These are phyloP conservation scores for Ganoderma resinaceum DNA, from an alignment of 1,284 basidiomycete genomes.

Conservation along the genomic window DNA sequence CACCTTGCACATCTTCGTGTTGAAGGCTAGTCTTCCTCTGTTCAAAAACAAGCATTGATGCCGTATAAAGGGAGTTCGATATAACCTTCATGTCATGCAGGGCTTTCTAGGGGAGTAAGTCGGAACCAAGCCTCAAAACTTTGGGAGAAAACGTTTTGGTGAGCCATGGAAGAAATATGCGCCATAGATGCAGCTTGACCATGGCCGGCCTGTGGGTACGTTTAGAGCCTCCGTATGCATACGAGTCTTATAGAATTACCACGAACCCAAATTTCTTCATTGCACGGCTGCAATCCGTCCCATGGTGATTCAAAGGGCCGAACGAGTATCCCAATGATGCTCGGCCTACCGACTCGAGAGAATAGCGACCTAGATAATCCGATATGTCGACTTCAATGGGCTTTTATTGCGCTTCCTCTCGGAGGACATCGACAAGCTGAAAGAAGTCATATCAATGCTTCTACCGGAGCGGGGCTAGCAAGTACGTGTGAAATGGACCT, in stretches of 20 bases:
- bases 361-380: constrained; percentile 13
- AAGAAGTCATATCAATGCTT: neutral
- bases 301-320: constrained; percentile 15
- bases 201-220: constrained; percentile 9
- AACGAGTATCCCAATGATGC: constrained; percentile 16
- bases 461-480: neutral
- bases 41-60: neutral
- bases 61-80: neutral
- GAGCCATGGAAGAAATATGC: constrained; percentile 15
- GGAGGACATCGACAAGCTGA: constrained; percentile 10
- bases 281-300: constrained; percentile 19
- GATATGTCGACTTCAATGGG: constrained; percentile 16
- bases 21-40: neutral
- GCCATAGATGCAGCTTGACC: constrained; percentile 10
- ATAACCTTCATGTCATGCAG: neutral
- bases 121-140: neutral
- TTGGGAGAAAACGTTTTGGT: constrained; percentile 15
- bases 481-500: neutral
- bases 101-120: neutral
- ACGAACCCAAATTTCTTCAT: constrained; percentile 18
- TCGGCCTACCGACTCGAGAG: constrained; percentile 19
- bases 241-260: neutral
- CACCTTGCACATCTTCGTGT: neutral
- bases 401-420: neutral
- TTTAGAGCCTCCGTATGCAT: no score